Conservation (phyloP, 2,329 filamentous ascomycete genomes). For the Arthrobotrys sphaeroides region DNA sequence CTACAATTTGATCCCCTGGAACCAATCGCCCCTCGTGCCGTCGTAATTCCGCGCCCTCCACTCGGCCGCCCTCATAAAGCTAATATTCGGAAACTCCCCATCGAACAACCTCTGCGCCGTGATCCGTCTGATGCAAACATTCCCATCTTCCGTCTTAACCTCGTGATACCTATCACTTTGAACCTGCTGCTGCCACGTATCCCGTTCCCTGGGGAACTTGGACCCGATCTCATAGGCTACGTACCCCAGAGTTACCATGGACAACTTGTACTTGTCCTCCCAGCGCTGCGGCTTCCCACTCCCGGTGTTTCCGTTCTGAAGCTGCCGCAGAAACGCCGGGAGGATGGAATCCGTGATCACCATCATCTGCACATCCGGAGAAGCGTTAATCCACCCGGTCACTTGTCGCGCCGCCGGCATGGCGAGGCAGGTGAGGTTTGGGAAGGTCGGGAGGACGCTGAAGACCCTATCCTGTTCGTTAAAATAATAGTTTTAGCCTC, state of each 20-base stretch:
- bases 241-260: not conserved
- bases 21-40: conserved; percentile 11
- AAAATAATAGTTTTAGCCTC: no score
- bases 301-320: not conserved
- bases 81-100: not conserved
- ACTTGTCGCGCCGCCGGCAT: not conserved
- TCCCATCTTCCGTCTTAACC: not conserved
- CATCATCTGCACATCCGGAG: not conserved
- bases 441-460: conserved; percentile 10
- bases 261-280: conserved; percentile 26
- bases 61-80: conserved; percentile 5
- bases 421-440: conserved; percentile 5
- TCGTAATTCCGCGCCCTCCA: conserved; percentile 37
- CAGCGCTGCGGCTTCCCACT: not conserved
- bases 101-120: not conserved
- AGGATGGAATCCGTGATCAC: not conserved
- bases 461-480: conserved; percentile 13
- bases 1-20: conserved; percentile 31
- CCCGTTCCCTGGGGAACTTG: not conserved
- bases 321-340: conserved; percentile 10
- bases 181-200: no score
- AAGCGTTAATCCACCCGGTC: not conserved
- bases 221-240: conserved; percentile 5
- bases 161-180: not conserved
- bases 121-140: conserved; percentile 3